Evolutionary conservation across 768 basidiomycete genomes (phyloP).

Genomic region (Pulveroboletus sp.): DNA sequence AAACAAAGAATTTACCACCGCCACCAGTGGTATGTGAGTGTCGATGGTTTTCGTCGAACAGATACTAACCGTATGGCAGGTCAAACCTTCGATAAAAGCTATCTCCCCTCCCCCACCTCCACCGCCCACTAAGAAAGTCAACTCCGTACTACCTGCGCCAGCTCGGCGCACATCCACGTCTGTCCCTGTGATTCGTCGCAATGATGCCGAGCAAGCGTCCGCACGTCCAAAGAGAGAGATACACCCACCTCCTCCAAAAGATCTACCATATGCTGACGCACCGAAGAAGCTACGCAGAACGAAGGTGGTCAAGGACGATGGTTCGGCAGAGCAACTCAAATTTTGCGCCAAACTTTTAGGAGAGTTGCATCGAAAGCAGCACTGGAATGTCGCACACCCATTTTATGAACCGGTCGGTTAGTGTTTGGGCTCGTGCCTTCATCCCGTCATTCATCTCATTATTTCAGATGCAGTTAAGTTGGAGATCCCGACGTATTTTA

Average conservation of each 20-base stretch:
- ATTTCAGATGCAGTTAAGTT: slow-evolving; percentile 68
- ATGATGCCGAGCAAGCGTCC: slow-evolving; percentile 48
- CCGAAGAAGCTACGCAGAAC: slow-evolving; percentile 65
- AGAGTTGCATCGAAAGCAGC: slow-evolving; percentile 77
- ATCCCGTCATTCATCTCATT: background rate
- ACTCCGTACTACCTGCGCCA: slow-evolving; percentile 36
- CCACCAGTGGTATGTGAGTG: slow-evolving; percentile 61
- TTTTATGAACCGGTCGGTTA: slow-evolving; percentile 94
- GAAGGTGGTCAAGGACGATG: slow-evolving; percentile 58
- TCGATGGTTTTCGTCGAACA: slow-evolving; percentile 12
- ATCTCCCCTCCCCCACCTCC: slow-evolving; percentile 37
- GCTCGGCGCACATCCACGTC: slow-evolving; percentile 74
- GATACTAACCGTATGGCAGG: slow-evolving; percentile 22
- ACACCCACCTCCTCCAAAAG: slow-evolving; percentile 91
- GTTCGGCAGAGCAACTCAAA: slow-evolving; percentile 76
- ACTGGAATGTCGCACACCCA: slow-evolving; percentile 64
- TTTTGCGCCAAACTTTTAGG: slow-evolving; percentile 73
- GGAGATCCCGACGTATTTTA: slow-evolving; percentile 79
- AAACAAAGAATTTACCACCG: slow-evolving; percentile 77
- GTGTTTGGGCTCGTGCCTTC: slow-evolving; percentile 29
- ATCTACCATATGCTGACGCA: slow-evolving; percentile 74
- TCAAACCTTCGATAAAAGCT: slow-evolving; percentile 43
- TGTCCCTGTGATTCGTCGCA: slow-evolving; percentile 78
- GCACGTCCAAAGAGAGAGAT: slow-evolving; percentile 97
- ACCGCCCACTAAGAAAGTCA: slow-evolving; percentile 25